A percentile compares a stretch with the other conserved stretches of the same genome.
Evolutionary conservation across 78 protist species (phyloP).

Genomic region (Blattamonas nauphoetae): DNA sequence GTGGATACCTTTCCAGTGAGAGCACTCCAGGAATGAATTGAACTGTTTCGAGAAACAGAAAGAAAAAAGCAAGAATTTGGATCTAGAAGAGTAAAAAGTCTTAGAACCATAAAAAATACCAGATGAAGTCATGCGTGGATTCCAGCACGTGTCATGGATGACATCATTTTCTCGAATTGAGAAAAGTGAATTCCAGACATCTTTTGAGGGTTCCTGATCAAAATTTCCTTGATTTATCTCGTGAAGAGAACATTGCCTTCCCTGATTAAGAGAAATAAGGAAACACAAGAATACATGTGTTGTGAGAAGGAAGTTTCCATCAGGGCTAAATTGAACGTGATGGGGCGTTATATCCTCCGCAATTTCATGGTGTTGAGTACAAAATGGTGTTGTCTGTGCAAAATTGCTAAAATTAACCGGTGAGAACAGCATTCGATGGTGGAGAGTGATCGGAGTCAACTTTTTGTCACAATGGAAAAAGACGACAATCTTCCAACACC

Average conservation of each 20-base stretch:
- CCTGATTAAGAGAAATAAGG: not conserved
- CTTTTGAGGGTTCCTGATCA: not conserved
- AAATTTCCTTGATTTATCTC: not conserved
- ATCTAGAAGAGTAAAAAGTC: not conserved
- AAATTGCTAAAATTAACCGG: too few species aligned
- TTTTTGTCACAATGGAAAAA: too few species aligned
- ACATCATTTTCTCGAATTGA: not conserved
- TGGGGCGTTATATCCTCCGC: too few species aligned
- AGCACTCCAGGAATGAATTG: not conserved
- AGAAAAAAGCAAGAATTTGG: not conserved
- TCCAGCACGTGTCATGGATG: not conserved
- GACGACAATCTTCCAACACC: too few species aligned
- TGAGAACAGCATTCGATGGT: too few species aligned
- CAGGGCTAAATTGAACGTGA: constrained; percentile 4
- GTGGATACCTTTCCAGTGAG: not conserved
- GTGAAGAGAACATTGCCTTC: not conserved
- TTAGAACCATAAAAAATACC: not conserved
- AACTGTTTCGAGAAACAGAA: not conserved
- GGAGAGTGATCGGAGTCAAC: too few species aligned
- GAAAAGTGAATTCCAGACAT: not conserved
- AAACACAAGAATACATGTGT: not conserved
- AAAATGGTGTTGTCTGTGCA: too few species aligned
- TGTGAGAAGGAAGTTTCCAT: not conserved
- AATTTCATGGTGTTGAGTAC: too few species aligned
- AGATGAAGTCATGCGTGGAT: not conserved